phyloP scores from a whole-genome alignment of 148 eudicot species.

The Cornus suecica region DNA sequence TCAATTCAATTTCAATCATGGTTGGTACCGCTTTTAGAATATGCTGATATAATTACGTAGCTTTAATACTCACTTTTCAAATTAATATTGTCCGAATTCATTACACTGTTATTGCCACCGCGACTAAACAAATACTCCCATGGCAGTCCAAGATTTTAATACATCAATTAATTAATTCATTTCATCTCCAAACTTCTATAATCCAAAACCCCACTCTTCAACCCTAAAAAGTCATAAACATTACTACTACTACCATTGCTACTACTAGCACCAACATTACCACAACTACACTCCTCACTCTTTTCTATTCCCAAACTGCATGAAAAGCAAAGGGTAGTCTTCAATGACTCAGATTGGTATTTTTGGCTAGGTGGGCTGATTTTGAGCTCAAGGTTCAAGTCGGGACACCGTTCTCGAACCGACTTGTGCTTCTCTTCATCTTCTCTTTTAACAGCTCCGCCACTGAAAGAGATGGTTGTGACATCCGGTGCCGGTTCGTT shows the following conservation, averaged over 20 bases:
- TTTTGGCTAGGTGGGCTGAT: conserved; percentile 73
- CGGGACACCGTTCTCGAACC: conserved; percentile 44
- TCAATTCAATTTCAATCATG: neutral
- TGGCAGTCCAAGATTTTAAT: no score
- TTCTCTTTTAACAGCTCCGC: conserved; percentile 4
- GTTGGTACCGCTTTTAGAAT: no score
- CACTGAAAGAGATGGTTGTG: conserved; percentile 48
- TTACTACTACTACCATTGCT: conserved; percentile 20
- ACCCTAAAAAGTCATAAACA: conserved; percentile 67
- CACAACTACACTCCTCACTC: conserved; percentile 59
- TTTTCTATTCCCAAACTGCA: conserved; percentile 62
- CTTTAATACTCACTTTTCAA: no score
- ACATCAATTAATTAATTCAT: conserved; percentile 14
- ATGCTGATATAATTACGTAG: no score
- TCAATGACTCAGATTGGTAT: conserved; percentile 24
- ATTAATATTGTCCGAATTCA: no score
- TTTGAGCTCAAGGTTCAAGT: conserved; percentile 80
- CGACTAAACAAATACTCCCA: no score
- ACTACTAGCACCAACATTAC: conserved; percentile 19
- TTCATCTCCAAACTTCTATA: conserved; percentile 85
- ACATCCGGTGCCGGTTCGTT: conserved; percentile 27
- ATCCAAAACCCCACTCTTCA: conserved; percentile 61
- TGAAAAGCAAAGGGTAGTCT: conserved; percentile 43
- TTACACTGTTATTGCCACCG: no score
- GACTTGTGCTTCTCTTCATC: conserved; percentile 15